phyloP scores from a whole-genome alignment of 441 rosid genomes.

The Theobroma grandiflorum region DNA sequence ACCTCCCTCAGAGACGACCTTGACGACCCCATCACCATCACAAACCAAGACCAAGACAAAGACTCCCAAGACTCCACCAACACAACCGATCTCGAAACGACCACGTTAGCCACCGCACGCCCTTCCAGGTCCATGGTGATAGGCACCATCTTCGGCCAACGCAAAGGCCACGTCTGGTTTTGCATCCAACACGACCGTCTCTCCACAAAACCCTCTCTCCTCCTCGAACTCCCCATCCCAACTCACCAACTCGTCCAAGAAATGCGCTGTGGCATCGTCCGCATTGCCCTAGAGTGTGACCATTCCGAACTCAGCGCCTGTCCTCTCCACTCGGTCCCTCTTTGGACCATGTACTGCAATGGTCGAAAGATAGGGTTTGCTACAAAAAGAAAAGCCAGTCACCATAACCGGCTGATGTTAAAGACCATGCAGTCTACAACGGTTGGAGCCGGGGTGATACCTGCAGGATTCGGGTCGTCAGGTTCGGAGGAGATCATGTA shows the following conservation, averaged over 20 bases:
- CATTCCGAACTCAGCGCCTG: conserved; percentile 55
- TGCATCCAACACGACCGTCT: conserved; percentile 81
- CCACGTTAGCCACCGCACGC: conserved; percentile 50
- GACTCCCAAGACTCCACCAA: conserved; percentile 38
- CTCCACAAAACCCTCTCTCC: conserved; percentile 67
- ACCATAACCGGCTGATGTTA: conserved; percentile 54
- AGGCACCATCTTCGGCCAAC: conserved; percentile 82
- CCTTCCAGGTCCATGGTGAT: conserved; percentile 84
- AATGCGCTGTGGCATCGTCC: conserved; percentile 74
- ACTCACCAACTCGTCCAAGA: conserved; percentile 73
- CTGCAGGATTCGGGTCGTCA: conserved; percentile 49
- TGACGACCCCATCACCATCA: conserved; percentile 23
- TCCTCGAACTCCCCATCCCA: conserved; percentile 76
- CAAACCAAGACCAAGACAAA: conserved; percentile 24
- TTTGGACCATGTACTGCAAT: conserved; percentile 75
- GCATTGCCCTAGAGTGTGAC: conserved; percentile 77
- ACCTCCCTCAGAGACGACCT: conserved; percentile 69
- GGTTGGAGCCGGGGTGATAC: conserved; percentile 79
- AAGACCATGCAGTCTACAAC: conserved; percentile 79
- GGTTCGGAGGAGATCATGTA: conserved; percentile 74
- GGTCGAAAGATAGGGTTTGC: conserved; percentile 76
- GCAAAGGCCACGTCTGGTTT: conserved; percentile 92
- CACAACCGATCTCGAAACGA: conserved; percentile 32
- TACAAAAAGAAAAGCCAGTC: conserved; percentile 49
- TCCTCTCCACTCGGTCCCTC: conserved; percentile 69